Base-by-base conservation (phyloP, 1,139 yeast genomes). In the Candida tropicalis region DNA sequence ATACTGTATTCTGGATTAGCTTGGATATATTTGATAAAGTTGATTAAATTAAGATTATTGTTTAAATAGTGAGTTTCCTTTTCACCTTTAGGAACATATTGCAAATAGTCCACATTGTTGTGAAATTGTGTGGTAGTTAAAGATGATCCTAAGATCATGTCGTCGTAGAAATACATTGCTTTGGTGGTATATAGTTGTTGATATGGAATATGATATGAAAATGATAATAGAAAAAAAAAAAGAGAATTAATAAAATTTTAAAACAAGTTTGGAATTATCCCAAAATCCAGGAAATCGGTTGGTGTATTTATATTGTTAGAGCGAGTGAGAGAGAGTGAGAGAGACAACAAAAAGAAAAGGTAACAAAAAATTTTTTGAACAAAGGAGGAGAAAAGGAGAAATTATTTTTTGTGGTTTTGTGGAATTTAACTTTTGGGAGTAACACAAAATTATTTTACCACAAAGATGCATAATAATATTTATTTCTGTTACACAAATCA, bases 41-140 rank as follows among this genome's bases (percentile, higher is more conserved):
- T 52, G 37, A 55, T 53, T 28, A 64, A 52, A 38, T 62, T 60
- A 41, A 49, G 46, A 38, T 57, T 50, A 43, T 60, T 51, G 35
- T 49, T 38, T 35, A 56, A 39, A 41, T 51, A 50, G 26, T 50
- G 50, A 2, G 35, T 27, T 13, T 33, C 35, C 12, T 32, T 39
- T 17, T 23, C 13, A n/a, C 38, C 22, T 12, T 13, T 5, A 4
- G 54, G 54, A 1, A 46, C 48, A 38, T 49, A 50, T 38, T 50
- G 53, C 20, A 60, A 48, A 55, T 72, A 73, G 52, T 73, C 78
- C 38, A 71, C 60, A 51, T 72, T 73, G 43, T 70, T 65, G 35
- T 44, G 45, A 33, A 42, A 55, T 20, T 40, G 44, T 7, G 48
- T 42, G 16, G 42, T 35, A 20, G 39, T 17, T 11, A 27, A 35